phyloP scores from a whole-genome alignment of 306 rosid genomes.

The Begonia peltatifolia region DNA sequence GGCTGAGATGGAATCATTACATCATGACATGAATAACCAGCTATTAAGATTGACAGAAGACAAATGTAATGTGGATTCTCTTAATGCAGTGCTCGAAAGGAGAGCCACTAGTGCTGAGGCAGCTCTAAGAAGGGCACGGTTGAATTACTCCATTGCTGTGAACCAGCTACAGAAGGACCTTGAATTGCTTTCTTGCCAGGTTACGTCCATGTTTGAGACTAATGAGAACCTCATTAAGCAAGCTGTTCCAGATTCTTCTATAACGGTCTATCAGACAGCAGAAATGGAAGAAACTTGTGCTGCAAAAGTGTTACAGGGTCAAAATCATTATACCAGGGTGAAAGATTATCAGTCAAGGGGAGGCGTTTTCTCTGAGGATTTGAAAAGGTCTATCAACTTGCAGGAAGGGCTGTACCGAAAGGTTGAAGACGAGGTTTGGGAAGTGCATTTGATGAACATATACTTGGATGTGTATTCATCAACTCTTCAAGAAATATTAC shows the following conservation, averaged over 20 bases:
- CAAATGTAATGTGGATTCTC: constrained; percentile 44
- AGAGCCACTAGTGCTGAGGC: constrained; percentile 83
- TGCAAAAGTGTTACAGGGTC: constrained; percentile 27
- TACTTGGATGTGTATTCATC: constrained; percentile 74
- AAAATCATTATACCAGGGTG: constrained; percentile 20
- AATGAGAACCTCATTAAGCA: constrained; percentile 81
- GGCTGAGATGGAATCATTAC: constrained; percentile 69
- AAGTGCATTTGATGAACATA: constrained; percentile 55
- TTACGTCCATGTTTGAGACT: constrained; percentile 79
- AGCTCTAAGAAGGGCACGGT: constrained; percentile 87
- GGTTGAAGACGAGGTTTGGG: constrained; percentile 76
- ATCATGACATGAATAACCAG: constrained; percentile 67
- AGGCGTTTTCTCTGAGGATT: constrained; percentile 40
- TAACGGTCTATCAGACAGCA: constrained; percentile 24
- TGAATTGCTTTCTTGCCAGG: constrained; percentile 73
- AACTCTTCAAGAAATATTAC: constrained; percentile 63
- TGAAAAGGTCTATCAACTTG: constrained; percentile 59
- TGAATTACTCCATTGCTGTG: constrained; percentile 94
- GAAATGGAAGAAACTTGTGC: constrained; percentile 25
- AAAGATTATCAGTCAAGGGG: constrained; percentile 44
- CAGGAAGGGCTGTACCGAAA: constrained; percentile 75
- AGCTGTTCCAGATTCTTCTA: constrained; percentile 55
- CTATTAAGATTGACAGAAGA: constrained; percentile 54
- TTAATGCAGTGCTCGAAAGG: constrained; percentile 68
- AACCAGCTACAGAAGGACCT: constrained; percentile 97